A percentile compares a stretch with the other conserved stretches of the same genome.
These are phyloP conservation scores for Metschnikowia amazonensis DNA, from an alignment of 805 yeast genomes.

Conservation along the genomic window DNA sequence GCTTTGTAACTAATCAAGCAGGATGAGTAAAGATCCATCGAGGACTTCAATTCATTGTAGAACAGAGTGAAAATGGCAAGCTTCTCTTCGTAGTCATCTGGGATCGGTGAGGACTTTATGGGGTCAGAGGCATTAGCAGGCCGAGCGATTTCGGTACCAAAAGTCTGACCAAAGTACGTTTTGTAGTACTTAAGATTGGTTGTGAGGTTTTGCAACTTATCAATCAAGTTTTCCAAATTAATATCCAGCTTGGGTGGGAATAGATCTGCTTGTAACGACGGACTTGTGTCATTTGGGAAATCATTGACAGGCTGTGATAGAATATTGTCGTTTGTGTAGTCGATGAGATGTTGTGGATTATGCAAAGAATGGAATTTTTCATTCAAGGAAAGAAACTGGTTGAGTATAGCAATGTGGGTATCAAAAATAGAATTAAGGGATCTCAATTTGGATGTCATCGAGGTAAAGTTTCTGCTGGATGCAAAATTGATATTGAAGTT, in stretches of 20 bases:
- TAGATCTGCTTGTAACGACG: background rate
- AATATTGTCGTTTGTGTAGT: conserved; percentile 17
- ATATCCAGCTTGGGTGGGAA: conserved; percentile 12
- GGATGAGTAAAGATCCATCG: conserved; percentile 30
- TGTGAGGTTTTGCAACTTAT: conserved; percentile 29
- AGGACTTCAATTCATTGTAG: conserved; percentile 26
- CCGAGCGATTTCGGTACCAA: background rate
- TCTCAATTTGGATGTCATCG: conserved; percentile 18
- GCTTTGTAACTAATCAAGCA: conserved; percentile 25
- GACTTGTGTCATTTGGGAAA: background rate
- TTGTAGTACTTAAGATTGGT: conserved; percentile 36
- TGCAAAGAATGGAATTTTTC: conserved; percentile 24
- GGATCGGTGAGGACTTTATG: conserved; percentile 10
- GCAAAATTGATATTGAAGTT: conserved; percentile 13
- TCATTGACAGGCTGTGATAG: conserved; percentile 5
- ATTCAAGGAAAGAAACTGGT: conserved; percentile 23
- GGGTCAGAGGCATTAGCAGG: background rate
- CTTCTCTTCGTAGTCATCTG: conserved; percentile 36
- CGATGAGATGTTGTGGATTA: conserved; percentile 9
- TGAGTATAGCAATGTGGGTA: conserved; percentile 23
- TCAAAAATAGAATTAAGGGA: conserved; percentile 20
- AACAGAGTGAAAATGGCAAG: conserved; percentile 35
- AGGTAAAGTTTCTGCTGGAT: conserved; percentile 2
- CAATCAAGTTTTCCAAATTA: conserved; percentile 26
- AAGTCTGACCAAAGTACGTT: conserved; percentile 22